Evolutionary conservation across 257 asterid species (phyloP), one percentile per base, ranked within the genome.

Genomic region (Capsicum chinense): DNA sequence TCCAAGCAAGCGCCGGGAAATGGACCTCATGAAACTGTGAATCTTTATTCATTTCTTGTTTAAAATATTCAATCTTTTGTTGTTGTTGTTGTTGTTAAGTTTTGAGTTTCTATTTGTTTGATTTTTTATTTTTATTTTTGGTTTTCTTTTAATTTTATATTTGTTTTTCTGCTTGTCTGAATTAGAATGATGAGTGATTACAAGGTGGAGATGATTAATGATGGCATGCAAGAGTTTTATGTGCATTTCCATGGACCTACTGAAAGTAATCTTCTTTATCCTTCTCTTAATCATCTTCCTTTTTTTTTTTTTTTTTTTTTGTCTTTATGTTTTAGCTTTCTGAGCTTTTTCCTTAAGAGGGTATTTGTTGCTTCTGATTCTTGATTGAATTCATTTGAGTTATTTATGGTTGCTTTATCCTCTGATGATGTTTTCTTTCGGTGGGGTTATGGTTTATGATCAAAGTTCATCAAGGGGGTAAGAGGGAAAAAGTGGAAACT

Each of bases 1-100:
- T 56, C 99, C 99, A 56, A 96, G 95, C 97, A 96, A 96, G 92
- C 91, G 98, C 90, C 91, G 99, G 74, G 99, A 94, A 92, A 96
- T 93, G 97, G 99, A 96, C 92, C 87, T 96, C 66, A 96, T 96
- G 99, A 96, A 94, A 86, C 88, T 96, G 99, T 96, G 87, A 91
- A 42, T 85, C 82, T 86, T 80, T 84, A 9, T 83, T 82, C 60
- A 83, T 76, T 86, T 21, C 79, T 79, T 86, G 5, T 14, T 54
- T 33, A 78, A 33, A 21, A 5, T 26, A 26, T 12, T 66, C 54
- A 14, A 19, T 50, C 26, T 80, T 64, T 78, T 67, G 48, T 58
- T 8, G 21, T 74, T 8, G 3, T 50, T 48, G 21, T 73, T 26
- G 79, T 74, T 62, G 71, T 84, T 83, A 82, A 83, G 82, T 82